Percentiles rank a stretch among this genome's conserved stretches.
phyloP scores from a whole-genome alignment of 2,329 filamentous ascomycete genomes.

The Tolypocladium tropicale region DNA sequence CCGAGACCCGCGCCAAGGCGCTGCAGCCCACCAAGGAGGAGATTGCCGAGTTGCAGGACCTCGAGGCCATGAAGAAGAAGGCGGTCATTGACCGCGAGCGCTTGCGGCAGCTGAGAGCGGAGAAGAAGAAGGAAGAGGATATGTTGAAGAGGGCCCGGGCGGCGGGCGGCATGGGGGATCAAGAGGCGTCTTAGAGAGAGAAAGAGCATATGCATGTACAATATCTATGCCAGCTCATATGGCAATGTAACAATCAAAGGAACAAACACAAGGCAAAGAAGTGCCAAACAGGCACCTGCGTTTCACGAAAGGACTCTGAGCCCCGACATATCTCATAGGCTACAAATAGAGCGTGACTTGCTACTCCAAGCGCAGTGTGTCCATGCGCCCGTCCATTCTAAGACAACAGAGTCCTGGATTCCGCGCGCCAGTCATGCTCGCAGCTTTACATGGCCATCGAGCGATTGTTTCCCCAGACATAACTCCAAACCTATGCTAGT shows the following conservation, averaged over 20 bases:
- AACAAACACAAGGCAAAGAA: not conserved
- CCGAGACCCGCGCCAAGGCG: slow-evolving; percentile 48
- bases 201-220: not conserved
- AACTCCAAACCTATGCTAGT: slow-evolving; percentile 1
- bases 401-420: not conserved
- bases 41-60: slow-evolving; percentile 41
- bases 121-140: slow-evolving; percentile 51
- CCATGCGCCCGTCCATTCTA: not conserved
- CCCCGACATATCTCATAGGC: not conserved
- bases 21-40: slow-evolving; percentile 52
- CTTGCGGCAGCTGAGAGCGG: slow-evolving; percentile 40
- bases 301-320: not conserved
- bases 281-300: not conserved
- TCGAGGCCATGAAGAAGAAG: slow-evolving; percentile 43
- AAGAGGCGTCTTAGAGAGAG: slow-evolving; percentile 16
- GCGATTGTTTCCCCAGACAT: not conserved
- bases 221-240: not conserved
- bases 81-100: slow-evolving; percentile 44
- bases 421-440: not conserved
- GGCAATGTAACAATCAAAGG: not conserved
- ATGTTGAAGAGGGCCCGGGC: slow-evolving; percentile 30
- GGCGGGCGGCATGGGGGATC: slow-evolving; percentile 24
- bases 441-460: not conserved
- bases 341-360: not conserved
- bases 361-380: not conserved